A percentile compares a stretch with the other conserved stretches of the same genome.
Evolutionary conservation across 2,329 filamentous ascomycete species (phyloP).

Genomic region (Microsporum ferrugineum): DNA sequence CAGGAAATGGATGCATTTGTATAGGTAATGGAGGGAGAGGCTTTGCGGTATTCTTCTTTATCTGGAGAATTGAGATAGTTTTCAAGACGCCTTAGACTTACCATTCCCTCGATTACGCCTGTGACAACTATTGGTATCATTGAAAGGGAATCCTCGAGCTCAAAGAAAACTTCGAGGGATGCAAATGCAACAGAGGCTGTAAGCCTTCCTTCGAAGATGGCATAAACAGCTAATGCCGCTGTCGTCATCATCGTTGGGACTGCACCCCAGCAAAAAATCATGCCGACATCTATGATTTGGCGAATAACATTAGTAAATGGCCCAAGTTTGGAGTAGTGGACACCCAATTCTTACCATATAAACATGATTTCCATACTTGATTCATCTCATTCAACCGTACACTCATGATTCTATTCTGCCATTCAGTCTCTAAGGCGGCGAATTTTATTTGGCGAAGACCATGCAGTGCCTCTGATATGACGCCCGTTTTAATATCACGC

Average conservation of each 20-base stretch:
- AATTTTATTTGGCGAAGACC: slow-evolving; percentile 5
- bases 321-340: too few relatives aligned
- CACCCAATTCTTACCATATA: not conserved
- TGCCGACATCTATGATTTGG: slow-evolving; percentile 38
- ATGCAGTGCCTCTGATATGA: slow-evolving; percentile 3
- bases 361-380: not conserved
- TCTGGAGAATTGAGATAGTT: not conserved
- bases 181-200: slow-evolving; percentile 68
- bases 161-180: slow-evolving; percentile 26
- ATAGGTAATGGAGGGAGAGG: not conserved
- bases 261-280: slow-evolving; percentile 45
- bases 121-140: slow-evolving; percentile 2
- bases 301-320: slow-evolving; percentile 49
- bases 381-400: not conserved
- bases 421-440: slow-evolving; percentile 1
- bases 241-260: slow-evolving; percentile 63
- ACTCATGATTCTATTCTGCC: slow-evolving; percentile 4
- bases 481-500: slow-evolving; percentile 1
- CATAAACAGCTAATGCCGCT: slow-evolving; percentile 58
- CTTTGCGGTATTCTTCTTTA: not conserved
- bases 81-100: slow-evolving; percentile 3
- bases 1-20: not conserved
- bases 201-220: slow-evolving; percentile 50
- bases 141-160: not conserved
- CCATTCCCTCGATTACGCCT: not conserved